Conservation (phyloP, 352 stramenopile species). For the Halophytophthora polymorphica region DNA sequence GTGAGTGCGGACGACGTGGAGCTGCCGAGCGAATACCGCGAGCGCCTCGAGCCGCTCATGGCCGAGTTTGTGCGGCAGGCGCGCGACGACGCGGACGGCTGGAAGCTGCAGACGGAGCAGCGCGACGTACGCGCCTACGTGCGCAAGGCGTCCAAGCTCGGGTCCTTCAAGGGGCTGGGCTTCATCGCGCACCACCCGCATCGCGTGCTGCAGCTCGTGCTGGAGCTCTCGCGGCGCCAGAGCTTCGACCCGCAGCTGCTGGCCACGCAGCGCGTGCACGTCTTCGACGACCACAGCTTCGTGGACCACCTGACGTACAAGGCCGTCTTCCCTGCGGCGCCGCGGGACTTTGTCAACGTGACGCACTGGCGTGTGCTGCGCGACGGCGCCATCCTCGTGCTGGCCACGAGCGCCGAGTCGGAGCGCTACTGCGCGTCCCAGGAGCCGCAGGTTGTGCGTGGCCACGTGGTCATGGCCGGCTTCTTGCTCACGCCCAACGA, state of each 20-base stretch:
- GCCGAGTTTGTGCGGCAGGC: constrained; percentile 57
- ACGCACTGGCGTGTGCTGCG: constrained; percentile 68
- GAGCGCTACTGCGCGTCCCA: constrained; percentile 37
- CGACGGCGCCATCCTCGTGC: constrained; percentile 51
- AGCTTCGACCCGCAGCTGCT: constrained; percentile 60
- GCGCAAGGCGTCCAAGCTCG: constrained; percentile 34
- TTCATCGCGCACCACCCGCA: constrained; percentile 53
- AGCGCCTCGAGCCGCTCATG: constrained; percentile 53
- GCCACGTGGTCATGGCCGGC: constrained; percentile 47
- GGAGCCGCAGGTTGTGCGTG: constrained; percentile 51
- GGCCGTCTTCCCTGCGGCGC: constrained; percentile 49
- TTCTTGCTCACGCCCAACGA: constrained; percentile 63
- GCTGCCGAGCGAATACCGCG: constrained; percentile 33
- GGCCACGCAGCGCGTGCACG: constrained; percentile 38
- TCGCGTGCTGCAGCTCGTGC: constrained; percentile 51
- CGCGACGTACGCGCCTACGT: constrained; percentile 58
- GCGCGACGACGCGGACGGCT: constrained; percentile 44
- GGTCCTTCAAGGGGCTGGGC: constrained; percentile 54
- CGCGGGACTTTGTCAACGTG: constrained; percentile 64
- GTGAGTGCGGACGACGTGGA: constrained; percentile 29
- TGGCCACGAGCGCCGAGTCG: constrained; percentile 41
- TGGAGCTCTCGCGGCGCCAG: constrained; percentile 46
- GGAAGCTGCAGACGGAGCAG: constrained; percentile 60
- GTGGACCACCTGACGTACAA: constrained; percentile 74
- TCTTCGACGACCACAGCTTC: constrained; percentile 72